These are phyloP conservation scores for Arachnopeziza araneosa DNA, from an alignment of 2,329 filamentous ascomycete genomes.

Conservation along the genomic window DNA sequence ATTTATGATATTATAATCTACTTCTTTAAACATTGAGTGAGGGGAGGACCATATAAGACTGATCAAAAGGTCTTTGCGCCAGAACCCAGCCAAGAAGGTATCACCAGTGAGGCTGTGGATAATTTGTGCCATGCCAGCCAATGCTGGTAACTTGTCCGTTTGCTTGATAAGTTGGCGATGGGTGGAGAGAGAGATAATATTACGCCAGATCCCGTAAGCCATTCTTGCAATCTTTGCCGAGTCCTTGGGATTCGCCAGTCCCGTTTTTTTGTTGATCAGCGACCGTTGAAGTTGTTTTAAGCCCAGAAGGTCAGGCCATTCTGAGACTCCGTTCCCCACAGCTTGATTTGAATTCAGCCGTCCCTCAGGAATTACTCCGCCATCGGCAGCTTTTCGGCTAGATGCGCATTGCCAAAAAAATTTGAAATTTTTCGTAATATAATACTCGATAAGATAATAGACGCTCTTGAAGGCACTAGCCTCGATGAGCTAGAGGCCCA, in stretches of 20 bases:
- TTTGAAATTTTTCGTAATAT: constrained; percentile 15
- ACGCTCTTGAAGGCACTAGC: constrained; percentile 24
- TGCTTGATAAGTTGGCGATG: background rate
- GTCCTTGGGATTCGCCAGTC: background rate
- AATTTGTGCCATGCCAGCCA: constrained; percentile 3
- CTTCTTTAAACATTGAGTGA: background rate
- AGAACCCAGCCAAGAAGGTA: constrained; percentile 5
- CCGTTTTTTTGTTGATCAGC: background rate
- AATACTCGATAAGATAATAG: constrained; percentile 17
- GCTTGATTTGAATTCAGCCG: background rate
- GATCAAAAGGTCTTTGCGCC: constrained; percentile 1
- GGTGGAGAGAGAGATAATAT: background rate
- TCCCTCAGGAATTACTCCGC: background rate
- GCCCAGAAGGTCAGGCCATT: constrained; percentile 3
- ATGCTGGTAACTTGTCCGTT: constrained; percentile 3
- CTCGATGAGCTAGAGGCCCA: constrained; percentile 11
- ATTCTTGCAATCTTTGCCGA: background rate
- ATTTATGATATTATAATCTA: background rate
- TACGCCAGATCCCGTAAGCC: background rate
- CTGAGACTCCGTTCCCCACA: background rate
- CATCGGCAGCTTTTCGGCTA: constrained; percentile 1
- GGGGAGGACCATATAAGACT: background rate
- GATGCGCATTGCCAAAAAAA: constrained; percentile 24
- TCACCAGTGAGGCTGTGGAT: background rate
- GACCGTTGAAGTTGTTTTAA: background rate